These are phyloP conservation scores for Tetrapisispora phaffii DNA, from an alignment of 805 yeast genomes.

Conservation along the genomic window DNA sequence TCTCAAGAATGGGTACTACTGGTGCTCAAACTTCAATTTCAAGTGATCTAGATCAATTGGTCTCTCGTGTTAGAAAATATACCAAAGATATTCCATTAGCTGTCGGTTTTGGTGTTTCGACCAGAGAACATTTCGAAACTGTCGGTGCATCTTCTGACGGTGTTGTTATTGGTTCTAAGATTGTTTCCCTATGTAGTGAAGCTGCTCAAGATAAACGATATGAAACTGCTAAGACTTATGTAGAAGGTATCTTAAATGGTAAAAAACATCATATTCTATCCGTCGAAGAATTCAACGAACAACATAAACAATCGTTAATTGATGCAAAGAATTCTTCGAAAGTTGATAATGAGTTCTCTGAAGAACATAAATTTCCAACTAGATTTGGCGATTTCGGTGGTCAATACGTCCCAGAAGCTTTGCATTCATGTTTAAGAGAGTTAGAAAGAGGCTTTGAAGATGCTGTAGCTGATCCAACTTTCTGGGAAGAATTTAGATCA, in stretches of 20 bases:
- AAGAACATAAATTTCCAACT: slow-evolving; percentile 58
- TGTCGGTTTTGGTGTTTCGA: slow-evolving; percentile 94
- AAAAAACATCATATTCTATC: slow-evolving; percentile 31
- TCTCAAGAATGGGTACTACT: slow-evolving; percentile 95
- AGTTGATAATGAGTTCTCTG: slow-evolving; percentile 35
- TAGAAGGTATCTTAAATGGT: slow-evolving; percentile 56
- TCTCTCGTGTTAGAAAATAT: slow-evolving; percentile 63
- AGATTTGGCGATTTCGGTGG: slow-evolving; percentile 96
- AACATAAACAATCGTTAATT: slow-evolving; percentile 23
- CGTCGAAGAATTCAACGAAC: slow-evolving; percentile 30
- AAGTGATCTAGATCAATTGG: slow-evolving; percentile 52
- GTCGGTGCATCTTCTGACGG: slow-evolving; percentile 86
- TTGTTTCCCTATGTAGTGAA: slow-evolving; percentile 60
- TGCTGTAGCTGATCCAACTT: slow-evolving; percentile 79
- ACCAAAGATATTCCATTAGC: slow-evolving; percentile 79
- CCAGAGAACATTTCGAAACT: slow-evolving; percentile 75
- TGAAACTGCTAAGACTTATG: slow-evolving; percentile 55
- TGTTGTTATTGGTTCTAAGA: slow-evolving; percentile 88
- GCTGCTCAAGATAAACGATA: slow-evolving; percentile 52
- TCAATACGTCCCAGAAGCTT: slow-evolving; percentile 94
- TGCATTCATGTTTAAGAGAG: slow-evolving; percentile 83
- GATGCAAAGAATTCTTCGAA: slow-evolving; percentile 15
- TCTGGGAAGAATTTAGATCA: slow-evolving; percentile 86
- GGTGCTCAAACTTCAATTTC: slow-evolving; percentile 68
- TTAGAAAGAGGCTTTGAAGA: slow-evolving; percentile 79